These are phyloP conservation scores for Aspergillus latus DNA, from an alignment of 2,329 filamentous ascomycete genomes.

Conservation along the genomic window DNA sequence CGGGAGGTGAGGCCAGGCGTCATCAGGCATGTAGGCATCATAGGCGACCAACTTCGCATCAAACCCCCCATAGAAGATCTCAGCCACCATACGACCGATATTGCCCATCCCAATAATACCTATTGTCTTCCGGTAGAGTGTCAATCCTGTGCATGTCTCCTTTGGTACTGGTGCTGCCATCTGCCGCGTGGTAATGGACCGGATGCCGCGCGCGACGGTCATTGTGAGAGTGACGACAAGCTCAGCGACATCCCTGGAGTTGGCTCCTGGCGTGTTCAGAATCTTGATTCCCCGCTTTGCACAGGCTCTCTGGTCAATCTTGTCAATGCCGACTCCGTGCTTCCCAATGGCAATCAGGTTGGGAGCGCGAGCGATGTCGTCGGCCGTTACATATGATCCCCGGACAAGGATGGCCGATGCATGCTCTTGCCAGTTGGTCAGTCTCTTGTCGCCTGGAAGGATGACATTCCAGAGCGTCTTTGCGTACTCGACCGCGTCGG, in stretches of 20 bases:
- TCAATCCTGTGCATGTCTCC: constrained; percentile 44
- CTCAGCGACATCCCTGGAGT: constrained; percentile 46
- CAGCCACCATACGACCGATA: constrained; percentile 39
- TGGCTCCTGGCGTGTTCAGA: constrained; percentile 51
- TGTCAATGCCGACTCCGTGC: constrained; percentile 51
- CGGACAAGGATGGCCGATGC: constrained; percentile 44
- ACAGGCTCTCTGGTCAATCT: constrained; percentile 46
- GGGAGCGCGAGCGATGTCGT: constrained; percentile 39
- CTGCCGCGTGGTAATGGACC: constrained; percentile 33
- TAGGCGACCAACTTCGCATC: constrained; percentile 38
- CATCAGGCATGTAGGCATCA: constrained; percentile 36
- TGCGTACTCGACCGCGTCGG: constrained; percentile 36
- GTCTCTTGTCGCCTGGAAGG: constrained; percentile 34
- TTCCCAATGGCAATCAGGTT: constrained; percentile 48
- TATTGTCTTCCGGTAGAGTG: constrained; percentile 36
- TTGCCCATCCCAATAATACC: constrained; percentile 45
- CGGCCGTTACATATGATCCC: constrained; percentile 38
- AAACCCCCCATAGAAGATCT: constrained; percentile 41
- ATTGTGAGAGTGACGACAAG: constrained; percentile 33
- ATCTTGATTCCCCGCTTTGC: constrained; percentile 43
- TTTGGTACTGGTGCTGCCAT: constrained; percentile 32
- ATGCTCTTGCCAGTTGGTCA: constrained; percentile 43
- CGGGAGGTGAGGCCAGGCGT: constrained; percentile 36
- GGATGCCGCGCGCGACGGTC: constrained; percentile 36
- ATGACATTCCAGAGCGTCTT: constrained; percentile 44